Evolutionary conservation across 208 protist genomes (phyloP).

Genomic region (Trypanosoma cruzi): DNA sequence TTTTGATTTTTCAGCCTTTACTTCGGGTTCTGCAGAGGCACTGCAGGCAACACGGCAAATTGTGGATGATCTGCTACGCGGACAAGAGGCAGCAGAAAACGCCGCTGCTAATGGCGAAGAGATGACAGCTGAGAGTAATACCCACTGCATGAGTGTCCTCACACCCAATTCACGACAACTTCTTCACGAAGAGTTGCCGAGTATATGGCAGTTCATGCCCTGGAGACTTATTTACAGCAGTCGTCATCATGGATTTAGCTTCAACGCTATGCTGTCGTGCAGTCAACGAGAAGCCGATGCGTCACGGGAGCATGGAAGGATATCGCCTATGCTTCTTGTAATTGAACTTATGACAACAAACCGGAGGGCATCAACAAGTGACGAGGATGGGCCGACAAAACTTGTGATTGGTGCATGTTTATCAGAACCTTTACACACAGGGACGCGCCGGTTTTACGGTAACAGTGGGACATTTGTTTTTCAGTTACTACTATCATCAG

Average conservation of each 20-base stretch:
- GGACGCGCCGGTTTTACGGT: constrained; percentile 72
- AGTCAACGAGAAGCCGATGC: constrained; percentile 47
- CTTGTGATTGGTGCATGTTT: constrained; percentile 66
- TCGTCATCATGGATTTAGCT: constrained; percentile 62
- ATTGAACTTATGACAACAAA: constrained; percentile 50
- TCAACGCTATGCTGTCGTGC: constrained; percentile 46
- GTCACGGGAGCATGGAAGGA: background rate
- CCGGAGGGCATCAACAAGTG: background rate
- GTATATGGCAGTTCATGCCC: constrained; percentile 57
- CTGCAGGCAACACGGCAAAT: constrained; percentile 42
- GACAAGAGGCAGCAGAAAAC: constrained; percentile 23
- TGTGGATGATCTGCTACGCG: constrained; percentile 13
- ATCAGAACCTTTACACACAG: constrained; percentile 43
- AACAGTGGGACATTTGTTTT: constrained; percentile 74
- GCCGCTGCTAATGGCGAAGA: background rate
- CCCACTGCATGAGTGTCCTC: constrained; percentile 41
- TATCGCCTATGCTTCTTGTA: constrained; percentile 61
- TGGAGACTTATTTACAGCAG: constrained; percentile 84
- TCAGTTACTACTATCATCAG: constrained; percentile 53
- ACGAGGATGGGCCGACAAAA: background rate
- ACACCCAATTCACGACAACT: constrained; percentile 40
- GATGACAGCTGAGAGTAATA: background rate
- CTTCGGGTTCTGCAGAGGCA: constrained; percentile 51
- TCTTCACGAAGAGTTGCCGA: constrained; percentile 62
- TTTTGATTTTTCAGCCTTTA: constrained; percentile 78